phyloP scores from a whole-genome alignment of 306 rosid species.

The cucumber (Cucumis sativus) region Cucumber_9930_V3 NC_026655.2:27302501-27303000 shows the following conservation, averaged over 20 bases:
- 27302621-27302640: not conserved
- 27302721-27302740: not conserved
- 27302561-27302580: not conserved
- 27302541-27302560: not conserved
- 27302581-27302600: not conserved
- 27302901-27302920: not conserved
- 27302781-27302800: not conserved
- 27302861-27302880: not conserved
- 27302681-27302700: not conserved
- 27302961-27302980: not conserved
- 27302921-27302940: not conserved
- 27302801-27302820: not conserved
- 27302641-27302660: not conserved
- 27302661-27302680: not conserved
- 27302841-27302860: not conserved
- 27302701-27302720: not conserved
- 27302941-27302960: not conserved
- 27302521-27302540: constrained; percentile 9
- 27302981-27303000: not conserved
- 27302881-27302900: not conserved
- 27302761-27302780: not conserved
- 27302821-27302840: not conserved
- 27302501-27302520: not conserved
- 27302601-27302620: not conserved
- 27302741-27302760: not conserved